Base-by-base conservation (phyloP, 2,329 filamentous ascomycete genomes). In the Penicillium sp. region DNA sequence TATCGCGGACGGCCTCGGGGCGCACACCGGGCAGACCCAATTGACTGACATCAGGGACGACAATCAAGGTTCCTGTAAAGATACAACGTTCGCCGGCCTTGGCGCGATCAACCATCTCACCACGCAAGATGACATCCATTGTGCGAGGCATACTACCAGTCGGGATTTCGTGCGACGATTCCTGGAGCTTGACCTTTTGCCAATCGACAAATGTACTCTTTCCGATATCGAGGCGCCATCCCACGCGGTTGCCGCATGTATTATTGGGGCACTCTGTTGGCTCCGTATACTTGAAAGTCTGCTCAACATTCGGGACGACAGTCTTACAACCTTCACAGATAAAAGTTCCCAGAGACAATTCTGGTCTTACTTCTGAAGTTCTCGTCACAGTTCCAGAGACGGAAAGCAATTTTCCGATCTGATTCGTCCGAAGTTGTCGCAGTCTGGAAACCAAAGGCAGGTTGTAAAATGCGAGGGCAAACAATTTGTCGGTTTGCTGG, bases 11-110 rank as follows among this genome's bases (percentile, higher is more conserved):
- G 19, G 90, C 87, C 53, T 89, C 88, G 15, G 88, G 85, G 49
- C 85, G 79, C 22, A 89, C 78, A 42, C 93, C 93, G 2, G 93
- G 93, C 28, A 97, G 81, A 34, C 90, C 85, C 49, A 98, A 81
- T 68, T 97, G 93, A 64, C 89, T 95, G 53, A 98, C 88, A 67
- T 98, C 93, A 0, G 93, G 93, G 31, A 98, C 89, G 17, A 98
- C 93, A 53, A 98, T 97, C 56, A 97, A 73, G 5, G 90, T 90
- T 56, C 93, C 93, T 0, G 91, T 97, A 69, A 98, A 98, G 63
- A 98, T 88, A 69, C 93, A 98, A 71, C 95, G 96, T 71, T 98
- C 93, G 56, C 93, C 93, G 43, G 93, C 93, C 74, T 97, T 97
- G 45, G 91, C 90, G 45, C 93, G 83, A 63, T 98, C 93, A 24